Conservation (phyloP, 352 stramenopile genomes). For the Pythium insidiosum region DNA sequence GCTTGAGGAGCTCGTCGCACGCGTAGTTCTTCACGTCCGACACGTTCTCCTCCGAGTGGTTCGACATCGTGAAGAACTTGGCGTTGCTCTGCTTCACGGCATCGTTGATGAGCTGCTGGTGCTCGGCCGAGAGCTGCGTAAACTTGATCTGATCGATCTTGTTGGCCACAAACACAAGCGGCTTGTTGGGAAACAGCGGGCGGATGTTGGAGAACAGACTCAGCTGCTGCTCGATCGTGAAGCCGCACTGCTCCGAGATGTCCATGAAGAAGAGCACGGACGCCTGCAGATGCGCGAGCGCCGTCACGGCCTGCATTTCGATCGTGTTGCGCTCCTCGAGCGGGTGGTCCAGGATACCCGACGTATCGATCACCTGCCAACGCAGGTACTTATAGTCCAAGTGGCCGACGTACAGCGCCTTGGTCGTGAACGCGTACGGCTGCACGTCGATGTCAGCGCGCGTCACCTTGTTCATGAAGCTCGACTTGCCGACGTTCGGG, state of each 20-base stretch:
- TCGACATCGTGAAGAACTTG: conserved; percentile 97
- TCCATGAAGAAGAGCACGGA: conserved; percentile 99
- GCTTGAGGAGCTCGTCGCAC: conserved; percentile 93
- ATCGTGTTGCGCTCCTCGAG: conserved; percentile 99
- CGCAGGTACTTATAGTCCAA: conserved; percentile 99
- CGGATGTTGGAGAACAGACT: conserved; percentile 97
- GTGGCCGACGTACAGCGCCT: conserved; percentile 99
- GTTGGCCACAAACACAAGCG: conserved; percentile 98
- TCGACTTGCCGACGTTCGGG: conserved; percentile 99
- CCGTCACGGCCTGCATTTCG: conserved; percentile 99
- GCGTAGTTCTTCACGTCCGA: conserved; percentile 92
- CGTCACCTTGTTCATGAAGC: conserved; percentile 99
- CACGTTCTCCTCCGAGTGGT: conserved; percentile 96
- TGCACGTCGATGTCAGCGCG: conserved; percentile 99
- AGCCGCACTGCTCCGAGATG: conserved; percentile 99
- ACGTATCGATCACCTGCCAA: conserved; percentile 99
- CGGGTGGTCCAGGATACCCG: conserved; percentile 98
- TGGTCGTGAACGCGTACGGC: conserved; percentile 99
- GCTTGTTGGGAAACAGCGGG: conserved; percentile 99
- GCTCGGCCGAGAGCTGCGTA: conserved; percentile 74
- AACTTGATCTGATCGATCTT: conserved; percentile 98
- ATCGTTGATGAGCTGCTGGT: conserved; percentile 78
- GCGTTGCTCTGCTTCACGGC: conserved; percentile 69
- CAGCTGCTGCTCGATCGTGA: conserved; percentile 98
- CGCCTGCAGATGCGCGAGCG: conserved; percentile 98